A percentile compares a stretch with the other conserved stretches of the same genome.
Conservation (phyloP, 2,329 filamentous ascomycete species). For the Fusarium redolens region DNA sequence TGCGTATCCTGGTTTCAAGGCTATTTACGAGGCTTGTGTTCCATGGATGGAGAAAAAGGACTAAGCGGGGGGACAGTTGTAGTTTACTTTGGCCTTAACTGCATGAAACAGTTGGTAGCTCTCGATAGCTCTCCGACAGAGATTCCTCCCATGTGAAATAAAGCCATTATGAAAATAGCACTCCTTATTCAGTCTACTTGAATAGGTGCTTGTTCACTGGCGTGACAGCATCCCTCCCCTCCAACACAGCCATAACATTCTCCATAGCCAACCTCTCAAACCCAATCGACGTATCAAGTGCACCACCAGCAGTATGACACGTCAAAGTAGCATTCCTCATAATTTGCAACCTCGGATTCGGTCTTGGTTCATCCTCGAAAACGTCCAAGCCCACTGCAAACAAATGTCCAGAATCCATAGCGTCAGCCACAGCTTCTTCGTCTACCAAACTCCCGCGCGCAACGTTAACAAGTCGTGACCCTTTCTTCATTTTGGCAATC, state of each 20-base stretch:
- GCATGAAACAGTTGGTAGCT: too few species aligned
- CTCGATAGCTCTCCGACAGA: too few species aligned
- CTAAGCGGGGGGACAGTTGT: background rate
- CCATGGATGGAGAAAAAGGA: slow-evolving; percentile 7
- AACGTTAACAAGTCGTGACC: slow-evolving; percentile 65
- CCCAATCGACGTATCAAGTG: slow-evolving; percentile 63
- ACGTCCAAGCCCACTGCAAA: slow-evolving; percentile 46
- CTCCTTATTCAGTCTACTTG: background rate
- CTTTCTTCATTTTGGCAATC: slow-evolving; percentile 61
- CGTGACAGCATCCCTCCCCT: slow-evolving; percentile 50
- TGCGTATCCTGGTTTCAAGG: background rate
- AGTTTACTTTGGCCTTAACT: too few species aligned
- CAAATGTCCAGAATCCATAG: slow-evolving; percentile 18
- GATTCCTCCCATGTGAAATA: too few species aligned
- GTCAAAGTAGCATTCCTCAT: slow-evolving; percentile 56
- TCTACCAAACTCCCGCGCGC: slow-evolving; percentile 48
- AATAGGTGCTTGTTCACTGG: slow-evolving; percentile 52
- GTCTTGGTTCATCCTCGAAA: slow-evolving; percentile 22
- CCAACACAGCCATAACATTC: slow-evolving; percentile 62
- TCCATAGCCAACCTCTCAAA: slow-evolving; percentile 66
- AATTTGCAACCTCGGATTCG: slow-evolving; percentile 45
- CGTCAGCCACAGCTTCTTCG: slow-evolving; percentile 30
- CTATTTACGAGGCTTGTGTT: slow-evolving; percentile 5
- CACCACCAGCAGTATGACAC: slow-evolving; percentile 66
- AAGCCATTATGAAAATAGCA: background rate